phyloP scores from a whole-genome alignment of 768 basidiomycete species.

The Coprinellus micaceus region DNA sequence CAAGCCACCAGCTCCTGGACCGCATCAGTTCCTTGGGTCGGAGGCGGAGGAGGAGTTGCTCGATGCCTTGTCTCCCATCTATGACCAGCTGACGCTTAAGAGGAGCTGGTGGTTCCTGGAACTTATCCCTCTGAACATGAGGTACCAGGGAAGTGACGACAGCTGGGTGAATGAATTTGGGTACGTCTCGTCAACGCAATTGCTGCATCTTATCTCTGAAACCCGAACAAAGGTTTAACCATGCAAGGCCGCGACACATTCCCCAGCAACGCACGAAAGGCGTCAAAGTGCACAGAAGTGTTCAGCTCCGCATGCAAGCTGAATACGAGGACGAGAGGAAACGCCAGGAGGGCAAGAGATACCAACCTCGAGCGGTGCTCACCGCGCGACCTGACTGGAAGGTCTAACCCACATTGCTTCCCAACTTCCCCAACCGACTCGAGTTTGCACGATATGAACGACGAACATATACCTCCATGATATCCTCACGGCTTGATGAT shows the following conservation, averaged over 20 bases:
- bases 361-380: conserved; percentile 22
- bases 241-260: conserved; percentile 36
- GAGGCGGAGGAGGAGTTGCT: conserved; percentile 64
- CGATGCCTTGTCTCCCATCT: conserved; percentile 53
- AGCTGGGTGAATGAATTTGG: conserved; percentile 33
- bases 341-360: conserved; percentile 25
- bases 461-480: no score
- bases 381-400: conserved; percentile 21
- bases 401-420: no score
- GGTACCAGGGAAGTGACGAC: conserved; percentile 36
- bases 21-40: conserved; percentile 23
- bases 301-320: conserved; percentile 53
- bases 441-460: no score
- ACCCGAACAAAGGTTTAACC: conserved; percentile 29
- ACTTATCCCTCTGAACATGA: conserved; percentile 40
- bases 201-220: background rate
- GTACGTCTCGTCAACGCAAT: conserved; percentile 18
- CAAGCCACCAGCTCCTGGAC: background rate
- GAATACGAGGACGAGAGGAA: conserved; percentile 31
- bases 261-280: conserved; percentile 36
- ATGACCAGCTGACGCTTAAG: conserved; percentile 52
- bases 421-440: no score
- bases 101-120: conserved; percentile 70
- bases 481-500: no score
- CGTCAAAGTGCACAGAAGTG: conserved; percentile 49